A percentile compares a stretch with the other conserved stretches of the same genome.
These are phyloP conservation scores for Ustilago hordei DNA, from an alignment of 1,284 basidiomycete species.

Conservation along the genomic window DNA sequence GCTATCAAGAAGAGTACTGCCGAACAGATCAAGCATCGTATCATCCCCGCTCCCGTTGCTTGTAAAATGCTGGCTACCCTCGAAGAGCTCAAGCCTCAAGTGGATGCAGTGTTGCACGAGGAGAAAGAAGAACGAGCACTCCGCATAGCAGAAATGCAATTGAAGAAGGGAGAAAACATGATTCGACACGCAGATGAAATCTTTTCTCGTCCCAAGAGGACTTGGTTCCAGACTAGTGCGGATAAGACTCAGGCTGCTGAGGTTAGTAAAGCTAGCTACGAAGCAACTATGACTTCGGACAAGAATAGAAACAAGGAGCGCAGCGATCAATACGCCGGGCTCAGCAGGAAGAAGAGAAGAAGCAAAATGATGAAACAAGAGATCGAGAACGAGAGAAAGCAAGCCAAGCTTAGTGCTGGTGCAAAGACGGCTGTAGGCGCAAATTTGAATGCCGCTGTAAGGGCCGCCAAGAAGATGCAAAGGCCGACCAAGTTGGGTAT, in stretches of 20 bases:
- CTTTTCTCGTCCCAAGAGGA: slow-evolving; percentile 88
- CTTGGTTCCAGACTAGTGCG: slow-evolving; percentile 94
- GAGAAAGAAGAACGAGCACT: slow-evolving; percentile 92
- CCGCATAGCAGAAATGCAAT: slow-evolving; percentile 86
- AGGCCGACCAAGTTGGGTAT: slow-evolving; percentile 63
- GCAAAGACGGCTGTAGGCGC: slow-evolving; percentile 21
- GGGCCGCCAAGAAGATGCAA: slow-evolving; percentile 62
- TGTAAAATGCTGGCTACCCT: slow-evolving; percentile 80
- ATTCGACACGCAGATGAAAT: slow-evolving; percentile 95
- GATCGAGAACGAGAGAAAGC: slow-evolving; percentile 49
- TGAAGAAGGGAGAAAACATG: slow-evolving; percentile 95
- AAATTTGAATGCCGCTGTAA: slow-evolving; percentile 53
- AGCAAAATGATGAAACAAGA: slow-evolving; percentile 62
- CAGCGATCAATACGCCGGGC: slow-evolving; percentile 55
- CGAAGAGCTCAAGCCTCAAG: slow-evolving; percentile 80
- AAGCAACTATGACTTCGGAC: slow-evolving; percentile 49
- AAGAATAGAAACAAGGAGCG: slow-evolving; percentile 25
- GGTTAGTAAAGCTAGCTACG: slow-evolving; percentile 50
- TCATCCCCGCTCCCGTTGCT: slow-evolving; percentile 84
- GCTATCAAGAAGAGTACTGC: slow-evolving; percentile 89
- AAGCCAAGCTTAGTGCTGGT: slow-evolving; percentile 20
- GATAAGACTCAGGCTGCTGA: slow-evolving; percentile 76
- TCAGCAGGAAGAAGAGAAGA: slow-evolving; percentile 61
- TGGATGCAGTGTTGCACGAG: slow-evolving; percentile 84
- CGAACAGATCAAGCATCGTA: slow-evolving; percentile 88